These are phyloP conservation scores for Adansonia madagascariensis DNA, from an alignment of 441 rosid species.

Conservation along the genomic window DNA sequence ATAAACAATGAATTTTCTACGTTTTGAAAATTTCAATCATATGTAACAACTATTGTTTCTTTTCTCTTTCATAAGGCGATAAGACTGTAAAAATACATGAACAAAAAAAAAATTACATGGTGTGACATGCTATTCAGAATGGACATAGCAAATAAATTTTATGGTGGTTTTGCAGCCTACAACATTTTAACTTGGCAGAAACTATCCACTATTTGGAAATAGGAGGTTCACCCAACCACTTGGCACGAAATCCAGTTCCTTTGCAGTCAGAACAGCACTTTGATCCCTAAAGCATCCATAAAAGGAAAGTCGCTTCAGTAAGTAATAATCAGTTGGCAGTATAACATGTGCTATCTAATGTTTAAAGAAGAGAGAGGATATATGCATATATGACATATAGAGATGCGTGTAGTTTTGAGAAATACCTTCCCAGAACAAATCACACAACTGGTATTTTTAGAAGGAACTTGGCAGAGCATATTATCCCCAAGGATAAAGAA, in stretches of 20 bases:
- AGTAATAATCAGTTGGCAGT: neutral
- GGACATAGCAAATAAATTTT: neutral
- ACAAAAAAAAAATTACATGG: neutral
- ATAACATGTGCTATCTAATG: neutral
- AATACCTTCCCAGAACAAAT: conserved; percentile 81
- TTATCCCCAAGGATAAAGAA: conserved; percentile 88
- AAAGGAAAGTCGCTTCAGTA: neutral
- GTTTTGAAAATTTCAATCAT: neutral
- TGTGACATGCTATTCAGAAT: neutral
- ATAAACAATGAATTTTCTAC: neutral
- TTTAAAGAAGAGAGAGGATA: neutral
- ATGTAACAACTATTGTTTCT: neutral
- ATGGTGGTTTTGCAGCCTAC: conserved; percentile 2
- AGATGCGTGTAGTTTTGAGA: neutral
- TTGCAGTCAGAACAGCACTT: conserved; percentile 69
- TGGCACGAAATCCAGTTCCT: conserved; percentile 94
- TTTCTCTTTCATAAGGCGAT: neutral
- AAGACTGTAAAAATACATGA: neutral
- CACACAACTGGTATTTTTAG: conserved; percentile 77
- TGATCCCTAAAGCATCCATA: conserved; percentile 54
- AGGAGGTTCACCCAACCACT: conserved; percentile 83
- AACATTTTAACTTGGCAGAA: neutral
- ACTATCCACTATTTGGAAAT: conserved; percentile 41
- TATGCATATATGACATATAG: neutral
- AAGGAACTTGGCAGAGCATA: conserved; percentile 92